Base-by-base conservation (phyloP, 257 asterid species). In the Fraxinus excelsior region DNA sequence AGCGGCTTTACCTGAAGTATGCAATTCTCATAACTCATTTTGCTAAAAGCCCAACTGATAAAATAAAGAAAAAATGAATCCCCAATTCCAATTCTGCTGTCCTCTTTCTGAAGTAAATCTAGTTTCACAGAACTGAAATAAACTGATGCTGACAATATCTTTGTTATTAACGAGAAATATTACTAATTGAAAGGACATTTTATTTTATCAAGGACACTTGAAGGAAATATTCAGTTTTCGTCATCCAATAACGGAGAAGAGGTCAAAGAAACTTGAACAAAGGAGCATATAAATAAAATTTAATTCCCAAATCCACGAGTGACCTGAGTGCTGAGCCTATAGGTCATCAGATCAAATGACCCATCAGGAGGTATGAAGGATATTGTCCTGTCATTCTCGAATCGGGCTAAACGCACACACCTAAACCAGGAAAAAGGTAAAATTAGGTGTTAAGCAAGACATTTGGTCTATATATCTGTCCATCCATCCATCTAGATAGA, bases 351-450 rank as follows among this genome's bases (percentile, higher is more conserved):
- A 88, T 96, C 99, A 85, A 96, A 96, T 69, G 98, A 82, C 70
- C 99, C 99, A 88, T 96, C 99, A 65, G 99, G 98, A 80, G 99
- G 99, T 84, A 96, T 80, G 79, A 96, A 96, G 81, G 98, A 90
- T 86, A 96, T 96, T 40, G 99, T 96, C 74, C 99, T 88, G 79
- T 96, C 99, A 78, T 92, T 96, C 77, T 96, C 99, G 76, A 96
- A 96, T 69, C 99, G 92, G 69, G 98, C 89, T 92, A 96, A 90
- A 72, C 99, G 98, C 80, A 96, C 99, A 81, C 99, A 96, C 91
- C 99, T 96, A 83, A 69, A 79, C 69, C 80, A 75, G 67, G 56
- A 62, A 77, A 31, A 73, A 32, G 31, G 28, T 64, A 14, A 31
- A 25, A 38, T 34, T 46, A 2, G 62, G 44, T 32, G 73, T 46